phyloP scores from a whole-genome alignment of 1,284 basidiomycete species.

The Phylloboletellus chloephorus region DNA sequence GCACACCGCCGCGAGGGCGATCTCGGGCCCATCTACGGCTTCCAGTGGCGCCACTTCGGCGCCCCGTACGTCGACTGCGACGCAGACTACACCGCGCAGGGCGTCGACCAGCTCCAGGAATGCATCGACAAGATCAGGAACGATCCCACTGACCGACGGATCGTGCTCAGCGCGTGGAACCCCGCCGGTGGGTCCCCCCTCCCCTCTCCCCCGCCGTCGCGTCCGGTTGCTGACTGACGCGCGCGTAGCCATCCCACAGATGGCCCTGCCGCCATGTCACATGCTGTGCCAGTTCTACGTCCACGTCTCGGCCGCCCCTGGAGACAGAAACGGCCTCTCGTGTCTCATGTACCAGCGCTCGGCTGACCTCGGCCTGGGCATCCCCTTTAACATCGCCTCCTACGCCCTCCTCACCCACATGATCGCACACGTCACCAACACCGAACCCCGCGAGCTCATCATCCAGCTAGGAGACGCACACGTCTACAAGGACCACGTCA shows the following conservation, averaged over 20 bases:
- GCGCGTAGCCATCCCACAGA: conserved; percentile 73
- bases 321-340: conserved; percentile 69
- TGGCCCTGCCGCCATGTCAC: conserved; percentile 98
- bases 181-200: conserved; percentile 82
- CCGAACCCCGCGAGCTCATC: conserved; percentile 82
- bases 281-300: conserved; percentile 99
- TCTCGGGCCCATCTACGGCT: conserved; percentile 95
- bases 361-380: conserved; percentile 93
- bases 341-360: conserved; percentile 99
- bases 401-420: conserved; percentile 96
- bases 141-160: conserved; percentile 93
- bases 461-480: conserved; percentile 96
- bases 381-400: conserved; percentile 98
- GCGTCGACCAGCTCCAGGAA: conserved; percentile 89
- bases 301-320: conserved; percentile 61
- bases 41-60: conserved; percentile 98
- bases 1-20: conserved; percentile 88
- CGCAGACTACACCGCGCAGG: conserved; percentile 78
- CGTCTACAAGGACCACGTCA: conserved; percentile 91
- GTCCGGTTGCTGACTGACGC: not conserved
- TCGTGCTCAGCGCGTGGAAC: conserved; percentile 96
- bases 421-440: conserved; percentile 88
- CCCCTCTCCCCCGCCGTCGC: no score
- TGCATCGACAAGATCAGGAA: conserved; percentile 90
- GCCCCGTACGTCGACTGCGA: conserved; percentile 84